Evolutionary conservation across 371 early-diverging fungal species (phyloP), one percentile per base, ranked within the genome.

Genomic region (Haplosporangium sp.): DNA sequence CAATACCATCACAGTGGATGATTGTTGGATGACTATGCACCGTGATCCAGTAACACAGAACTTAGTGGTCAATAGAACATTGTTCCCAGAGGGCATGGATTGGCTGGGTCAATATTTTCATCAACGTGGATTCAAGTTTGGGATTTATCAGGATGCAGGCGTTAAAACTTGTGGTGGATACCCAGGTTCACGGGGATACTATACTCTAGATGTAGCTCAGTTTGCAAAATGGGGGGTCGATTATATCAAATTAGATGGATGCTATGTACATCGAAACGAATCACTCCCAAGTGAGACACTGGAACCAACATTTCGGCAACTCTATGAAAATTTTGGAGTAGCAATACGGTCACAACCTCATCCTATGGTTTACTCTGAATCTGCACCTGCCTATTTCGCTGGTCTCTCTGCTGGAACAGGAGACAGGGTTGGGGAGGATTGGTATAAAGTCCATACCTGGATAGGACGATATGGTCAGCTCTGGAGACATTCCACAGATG

Each of bases 81-180:
- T 81, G 61, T 84, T 84, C 63, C 84, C 84, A 1, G 64, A 74
- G 27, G 84, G 84, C 2, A 73, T 84, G 70, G 55, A 45, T 4
- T 82, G 73, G 76, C 35, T 84, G 4, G 78, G 76, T 8, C 65
- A 74, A 13, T 84, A 82, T 39, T 44, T 84, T 38, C 82, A 84
- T 57, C 56, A 65, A 4, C 61, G 61, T 3, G 83, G 82, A 1
- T 77, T 84, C 70, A 79, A 85, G 61, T 85, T 86, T 65, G 88
- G 87, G 7, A 82, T 86, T 40, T 88, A 88, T 65, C 69, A 84
- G 17, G 85, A 85, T 44, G 88, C 87, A 2, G 89, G 87, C 19
- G 75, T 71, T 65, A 53, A 65, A 55, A 87, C 87, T 13, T 89
- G 89, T 69, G 82, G 83, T n/a, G 83, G 84, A 0, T 83, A 84